Evolutionary conservation across 306 rosid genomes (phyloP), one percentile per base, ranked within the genome.

Genomic region (Prinsepia uniflora): DNA sequence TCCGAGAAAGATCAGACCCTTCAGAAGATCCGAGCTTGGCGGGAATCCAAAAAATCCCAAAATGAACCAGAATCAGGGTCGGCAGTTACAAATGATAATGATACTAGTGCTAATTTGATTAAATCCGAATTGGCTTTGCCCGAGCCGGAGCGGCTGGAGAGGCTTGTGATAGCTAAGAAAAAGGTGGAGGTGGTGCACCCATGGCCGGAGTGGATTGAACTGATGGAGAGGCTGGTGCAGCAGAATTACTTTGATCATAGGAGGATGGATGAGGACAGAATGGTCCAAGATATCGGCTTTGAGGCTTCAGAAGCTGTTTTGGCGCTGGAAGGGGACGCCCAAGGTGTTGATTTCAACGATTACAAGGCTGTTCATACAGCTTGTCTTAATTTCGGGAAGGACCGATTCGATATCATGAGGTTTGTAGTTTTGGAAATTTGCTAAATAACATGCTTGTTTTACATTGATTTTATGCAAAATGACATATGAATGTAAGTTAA

Each of bases 171-270:
- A 56, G 42, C 20, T 39, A 39, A 63, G 70, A 72, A 43, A 10
- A 86, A 68, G 73, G 86, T 86, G 77, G 97, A 91, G 79, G 48
- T 94, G 79, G 89, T 87, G 68, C 99, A 94, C 48, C 97, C 97
- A 2, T 94, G 99, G 99, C 95, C 97, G 59, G 96, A 94, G 84
- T 94, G 99, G 99, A 82, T 94, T 18, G 97, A 91, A 40, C 68
- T 94, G 79, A 87, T 94, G 91, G 95, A 91, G 84, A 91, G 88
- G 73, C 75, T 94, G 81, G 97, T 94, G 72, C 85, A 82, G 80
- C 97, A 91, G 84, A 89, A 91, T 60, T 94, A 94, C 84, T 94
- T 91, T 39, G 99, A 91, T 65, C 97, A 89, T 14, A 64, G 76
- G 78, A 87, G 99, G 72, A 82, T 17, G 48, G 96, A 91, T 43